Conservation (phyloP, 1,284 basidiomycete genomes). For the Cutaneotrichosporon sp. region DNA sequence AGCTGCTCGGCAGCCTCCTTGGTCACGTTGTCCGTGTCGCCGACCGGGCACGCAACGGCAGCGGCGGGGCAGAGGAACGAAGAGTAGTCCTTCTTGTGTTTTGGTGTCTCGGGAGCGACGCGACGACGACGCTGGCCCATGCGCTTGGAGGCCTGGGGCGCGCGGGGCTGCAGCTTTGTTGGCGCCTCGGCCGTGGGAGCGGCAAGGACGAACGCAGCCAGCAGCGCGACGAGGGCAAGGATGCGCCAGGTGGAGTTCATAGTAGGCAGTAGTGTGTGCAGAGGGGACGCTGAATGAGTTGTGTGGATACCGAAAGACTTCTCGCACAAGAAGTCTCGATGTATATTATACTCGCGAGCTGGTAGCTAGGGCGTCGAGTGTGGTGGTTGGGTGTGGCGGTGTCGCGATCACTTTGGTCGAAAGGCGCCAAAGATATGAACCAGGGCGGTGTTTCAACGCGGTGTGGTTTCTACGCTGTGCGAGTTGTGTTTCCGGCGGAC, state of each 20-base stretch:
- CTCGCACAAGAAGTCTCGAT: too few species aligned
- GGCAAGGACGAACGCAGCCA: neutral
- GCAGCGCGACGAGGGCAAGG: neutral
- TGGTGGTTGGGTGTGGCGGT: neutral
- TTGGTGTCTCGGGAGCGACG: conserved; percentile 16
- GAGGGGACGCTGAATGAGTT: neutral
- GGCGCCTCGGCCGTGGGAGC: neutral
- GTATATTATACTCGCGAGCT: neutral
- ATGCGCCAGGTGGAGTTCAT: neutral
- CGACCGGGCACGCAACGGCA: conserved; percentile 44
- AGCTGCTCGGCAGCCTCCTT: conserved; percentile 27
- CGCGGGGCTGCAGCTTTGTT: conserved; percentile 34
- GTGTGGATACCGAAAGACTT: too few species aligned
- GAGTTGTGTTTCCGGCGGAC: too few species aligned
- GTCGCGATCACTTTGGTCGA: too few species aligned
- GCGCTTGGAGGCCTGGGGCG: conserved; percentile 35
- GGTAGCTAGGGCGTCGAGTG: neutral
- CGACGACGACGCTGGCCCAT: conserved; percentile 38
- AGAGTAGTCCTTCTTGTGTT: conserved; percentile 47
- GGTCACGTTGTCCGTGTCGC: conserved; percentile 23
- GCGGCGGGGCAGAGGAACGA: conserved; percentile 48
- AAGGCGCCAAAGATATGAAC: too few species aligned
- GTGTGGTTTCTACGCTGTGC: too few species aligned
- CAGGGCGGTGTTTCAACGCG: too few species aligned
- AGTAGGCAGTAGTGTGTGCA: neutral